A percentile compares a stretch with the other conserved stretches of the same genome.
Conservation (phyloP, 257 asterid species). For the Solanum neorickii region DNA sequence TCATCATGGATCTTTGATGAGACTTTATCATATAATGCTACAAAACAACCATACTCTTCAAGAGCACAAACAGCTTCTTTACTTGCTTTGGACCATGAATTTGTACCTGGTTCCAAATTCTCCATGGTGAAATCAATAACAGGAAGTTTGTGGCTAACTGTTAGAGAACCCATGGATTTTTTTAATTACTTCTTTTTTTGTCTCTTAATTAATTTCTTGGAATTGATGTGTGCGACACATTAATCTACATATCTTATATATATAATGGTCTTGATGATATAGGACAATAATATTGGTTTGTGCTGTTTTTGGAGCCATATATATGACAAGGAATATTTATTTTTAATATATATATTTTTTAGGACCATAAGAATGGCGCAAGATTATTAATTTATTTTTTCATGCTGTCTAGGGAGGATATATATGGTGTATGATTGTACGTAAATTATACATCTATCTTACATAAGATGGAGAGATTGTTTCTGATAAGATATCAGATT, state of each 20-base stretch:
- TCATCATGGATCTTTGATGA: conserved; percentile 19
- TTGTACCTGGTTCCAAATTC: conserved; percentile 28
- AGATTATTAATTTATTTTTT: background rate
- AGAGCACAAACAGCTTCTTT: conserved; percentile 32
- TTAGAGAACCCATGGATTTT: background rate
- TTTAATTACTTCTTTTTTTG: background rate
- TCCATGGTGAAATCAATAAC: conserved; percentile 31
- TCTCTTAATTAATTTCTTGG: background rate
- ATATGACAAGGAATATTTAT: background rate
- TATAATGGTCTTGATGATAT: background rate
- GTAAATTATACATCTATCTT: background rate
- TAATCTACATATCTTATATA: background rate
- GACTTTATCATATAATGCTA: conserved; percentile 38
- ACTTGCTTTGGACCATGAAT: conserved; percentile 33
- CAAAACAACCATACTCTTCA: conserved; percentile 63
- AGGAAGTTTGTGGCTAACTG: conserved; percentile 26
- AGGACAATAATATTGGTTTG: background rate
- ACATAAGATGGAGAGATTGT: background rate
- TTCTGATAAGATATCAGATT: background rate
- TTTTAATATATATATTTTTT: background rate
- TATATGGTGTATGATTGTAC: background rate
- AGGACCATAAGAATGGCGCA: background rate
- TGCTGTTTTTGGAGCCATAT: background rate
- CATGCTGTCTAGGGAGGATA: background rate
- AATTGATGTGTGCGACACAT: background rate